Base-by-base conservation (phyloP, 768 basidiomycete genomes). In the Amanita phalloides region DNA sequence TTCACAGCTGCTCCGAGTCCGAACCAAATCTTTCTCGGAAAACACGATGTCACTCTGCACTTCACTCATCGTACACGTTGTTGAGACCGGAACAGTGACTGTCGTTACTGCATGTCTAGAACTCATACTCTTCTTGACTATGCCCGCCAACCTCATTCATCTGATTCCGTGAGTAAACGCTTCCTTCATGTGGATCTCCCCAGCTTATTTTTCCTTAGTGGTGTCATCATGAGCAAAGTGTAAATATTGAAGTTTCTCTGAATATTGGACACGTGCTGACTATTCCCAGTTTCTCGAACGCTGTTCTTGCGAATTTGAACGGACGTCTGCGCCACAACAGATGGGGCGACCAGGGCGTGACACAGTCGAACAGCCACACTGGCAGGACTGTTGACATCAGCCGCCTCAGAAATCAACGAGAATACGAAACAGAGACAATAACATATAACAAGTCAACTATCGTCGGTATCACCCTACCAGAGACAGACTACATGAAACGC, bases 1-100 rank as follows among this genome's bases (percentile, higher is more conserved):
- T 30, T 25, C 30, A 36, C 14, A 50, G 49, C 20, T 50, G 25
- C 41, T 50, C 11, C 49, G 45, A 21, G 44, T 38, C 21, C 51
- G 49, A 7, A 43, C 41, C 3, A 47, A 41, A 26, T 45, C 43
- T n/a, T 45, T 43, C 51, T 37, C 37, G 11, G 25, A 38, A 36
- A 45, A 43, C 21, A 45, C 49, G 26, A 20, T 42, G 33, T 50
- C 49, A 10, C 44, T 53, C 3, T 35, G 23, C 30, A 47, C 53
- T 17, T 33, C 41, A 3, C 32, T 44, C 6, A 51, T 45, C 10
- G 32, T 45, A 9, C 42, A 51, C 42, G 44, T 45, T 9, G 41
- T 53, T 43, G 51, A 53, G 25, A 53, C 44, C 21, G 51, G 51
- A 37, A 47, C 45, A 6, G 51, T 30, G 21, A 53, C 51, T 14